Percentiles rank a stretch among this genome's conserved stretches.
Conservation (phyloP, 139 green algal species). For the Chlorella sp. region DNA sequence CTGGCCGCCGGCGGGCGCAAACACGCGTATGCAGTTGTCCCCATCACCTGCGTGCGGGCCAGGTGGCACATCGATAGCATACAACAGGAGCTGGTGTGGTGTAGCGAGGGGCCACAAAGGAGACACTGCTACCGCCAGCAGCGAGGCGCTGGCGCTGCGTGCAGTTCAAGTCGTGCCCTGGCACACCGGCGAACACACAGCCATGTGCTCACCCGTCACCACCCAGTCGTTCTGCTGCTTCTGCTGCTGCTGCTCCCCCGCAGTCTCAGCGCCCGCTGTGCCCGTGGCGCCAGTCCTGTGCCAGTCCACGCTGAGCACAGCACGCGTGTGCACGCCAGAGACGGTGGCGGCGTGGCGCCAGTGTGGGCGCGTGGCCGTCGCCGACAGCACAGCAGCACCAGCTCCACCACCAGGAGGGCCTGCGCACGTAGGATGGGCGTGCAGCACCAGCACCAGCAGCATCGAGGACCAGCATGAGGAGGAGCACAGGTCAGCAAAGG, state of each 20-base stretch:
- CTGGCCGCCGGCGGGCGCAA: neutral
- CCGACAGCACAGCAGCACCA: no score
- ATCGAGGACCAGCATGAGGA: no score
- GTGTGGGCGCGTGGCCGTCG: neutral
- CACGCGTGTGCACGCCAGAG: constrained; percentile 63
- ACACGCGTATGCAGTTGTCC: neutral
- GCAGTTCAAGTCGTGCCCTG: neutral
- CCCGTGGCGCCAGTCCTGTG: neutral
- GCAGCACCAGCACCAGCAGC: no score
- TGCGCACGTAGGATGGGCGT: no score
- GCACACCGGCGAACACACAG: neutral
- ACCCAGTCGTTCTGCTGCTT: neutral
- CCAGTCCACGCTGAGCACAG: constrained; percentile 79
- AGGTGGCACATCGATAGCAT: neutral
- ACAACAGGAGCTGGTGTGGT: neutral
- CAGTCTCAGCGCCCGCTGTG: neutral
- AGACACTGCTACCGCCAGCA: neutral
- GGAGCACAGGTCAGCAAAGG: no score
- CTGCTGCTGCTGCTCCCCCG: neutral
- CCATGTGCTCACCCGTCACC: no score
- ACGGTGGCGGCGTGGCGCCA: constrained; percentile 45
- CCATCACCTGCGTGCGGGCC: neutral
- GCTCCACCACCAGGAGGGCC: no score
- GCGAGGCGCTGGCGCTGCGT: neutral
- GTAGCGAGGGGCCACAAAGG: neutral